Evolutionary conservation across 495 filamentous ascomycete species (phyloP).

Genomic region (Sordaria brevicollis): DNA sequence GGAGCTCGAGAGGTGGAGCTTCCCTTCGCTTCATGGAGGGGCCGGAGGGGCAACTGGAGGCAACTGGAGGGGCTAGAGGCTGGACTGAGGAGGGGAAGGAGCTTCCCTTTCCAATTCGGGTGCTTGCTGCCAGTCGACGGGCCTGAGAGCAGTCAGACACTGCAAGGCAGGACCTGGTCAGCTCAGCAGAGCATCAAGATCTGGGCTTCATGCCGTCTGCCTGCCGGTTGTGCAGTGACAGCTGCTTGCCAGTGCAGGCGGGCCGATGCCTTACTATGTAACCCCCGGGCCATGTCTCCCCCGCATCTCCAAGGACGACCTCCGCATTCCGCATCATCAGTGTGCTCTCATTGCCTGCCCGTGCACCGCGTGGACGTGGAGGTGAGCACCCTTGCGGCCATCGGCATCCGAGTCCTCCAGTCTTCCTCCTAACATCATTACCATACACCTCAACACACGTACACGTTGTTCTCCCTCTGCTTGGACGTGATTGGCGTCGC

Average conservation of each 20-base stretch:
- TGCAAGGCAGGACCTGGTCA: neutral
- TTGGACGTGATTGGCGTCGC: neutral
- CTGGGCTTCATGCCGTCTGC: neutral
- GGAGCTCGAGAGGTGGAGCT: neutral
- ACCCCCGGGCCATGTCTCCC: neutral
- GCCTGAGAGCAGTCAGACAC: neutral
- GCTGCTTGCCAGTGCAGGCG: neutral
- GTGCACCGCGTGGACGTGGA: neutral
- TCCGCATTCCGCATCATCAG: neutral
- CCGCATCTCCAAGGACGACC: neutral
- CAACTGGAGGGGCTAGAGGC: neutral
- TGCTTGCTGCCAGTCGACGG: neutral
- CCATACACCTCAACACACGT: neutral
- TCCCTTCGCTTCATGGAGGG: neutral
- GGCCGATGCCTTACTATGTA: too few species aligned
- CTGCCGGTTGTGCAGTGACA: neutral
- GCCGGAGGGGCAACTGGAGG: neutral
- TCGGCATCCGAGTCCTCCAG: neutral
- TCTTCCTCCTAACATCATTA: too few species aligned
- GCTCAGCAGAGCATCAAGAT: neutral
- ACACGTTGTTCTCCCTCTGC: neutral
- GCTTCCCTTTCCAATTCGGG: neutral
- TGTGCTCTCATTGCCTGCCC: neutral
- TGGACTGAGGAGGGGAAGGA: neutral
- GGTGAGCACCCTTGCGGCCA: neutral